These are phyloP conservation scores for Colletotrichum caudatum DNA, from an alignment of 2,329 filamentous ascomycete genomes.

Conservation along the genomic window DNA sequence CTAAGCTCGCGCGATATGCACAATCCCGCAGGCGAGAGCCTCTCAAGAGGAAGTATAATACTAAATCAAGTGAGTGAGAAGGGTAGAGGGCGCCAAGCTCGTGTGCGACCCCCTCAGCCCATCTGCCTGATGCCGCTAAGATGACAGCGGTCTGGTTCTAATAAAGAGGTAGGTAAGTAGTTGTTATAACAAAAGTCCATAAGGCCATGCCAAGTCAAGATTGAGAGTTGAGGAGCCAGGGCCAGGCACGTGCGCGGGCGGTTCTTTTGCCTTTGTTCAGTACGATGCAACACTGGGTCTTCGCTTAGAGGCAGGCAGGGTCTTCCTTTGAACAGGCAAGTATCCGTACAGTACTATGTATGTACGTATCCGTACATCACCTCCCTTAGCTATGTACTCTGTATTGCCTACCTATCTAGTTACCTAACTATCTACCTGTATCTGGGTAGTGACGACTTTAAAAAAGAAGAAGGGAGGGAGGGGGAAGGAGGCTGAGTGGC, in stretches of 20 bases:
- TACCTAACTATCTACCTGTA: no score
- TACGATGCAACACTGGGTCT: slow-evolving; percentile 5
- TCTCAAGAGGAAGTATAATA: not conserved
- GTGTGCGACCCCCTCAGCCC: slow-evolving; percentile 19
- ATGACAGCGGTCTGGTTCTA: slow-evolving; percentile 1
- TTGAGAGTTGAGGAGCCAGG: not conserved
- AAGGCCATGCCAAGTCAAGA: not conserved
- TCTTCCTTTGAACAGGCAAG: not conserved
- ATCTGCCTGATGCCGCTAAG: not conserved
- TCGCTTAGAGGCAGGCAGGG: slow-evolving; percentile 9
- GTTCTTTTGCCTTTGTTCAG: not conserved
- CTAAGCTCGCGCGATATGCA: not conserved
- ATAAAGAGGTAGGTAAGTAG: no score
- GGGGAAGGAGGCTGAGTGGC: not conserved
- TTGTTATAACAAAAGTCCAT: not conserved
- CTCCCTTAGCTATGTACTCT: no score
- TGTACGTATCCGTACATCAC: no score
- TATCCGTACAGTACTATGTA: not conserved
- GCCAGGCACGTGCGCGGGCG: not conserved
- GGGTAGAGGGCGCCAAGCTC: slow-evolving; percentile 6
- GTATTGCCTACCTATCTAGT: not conserved
- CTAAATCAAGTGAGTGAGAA: not conserved
- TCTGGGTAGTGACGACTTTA: not conserved
- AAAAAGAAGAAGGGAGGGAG: not conserved
- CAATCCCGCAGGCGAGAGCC: not conserved